Evolutionary conservation across 2,329 filamentous ascomycete genomes (phyloP).

Genomic region (Lecanicillium sp.): DNA sequence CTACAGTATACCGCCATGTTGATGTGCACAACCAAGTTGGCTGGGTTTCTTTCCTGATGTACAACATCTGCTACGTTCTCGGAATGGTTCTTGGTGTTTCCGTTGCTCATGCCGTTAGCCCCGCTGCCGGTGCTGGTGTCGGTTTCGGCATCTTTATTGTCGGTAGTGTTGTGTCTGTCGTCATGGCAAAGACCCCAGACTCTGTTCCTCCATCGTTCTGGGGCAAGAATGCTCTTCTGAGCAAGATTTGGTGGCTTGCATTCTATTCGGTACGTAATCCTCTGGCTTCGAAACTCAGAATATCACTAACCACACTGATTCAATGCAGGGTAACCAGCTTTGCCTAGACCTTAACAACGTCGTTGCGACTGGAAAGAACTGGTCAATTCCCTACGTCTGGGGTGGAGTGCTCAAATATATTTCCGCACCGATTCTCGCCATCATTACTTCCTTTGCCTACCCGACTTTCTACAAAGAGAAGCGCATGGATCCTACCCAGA

Average conservation of each 20-base stretch:
- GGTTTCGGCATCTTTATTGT: conserved; percentile 40
- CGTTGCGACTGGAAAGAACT: conserved; percentile 38
- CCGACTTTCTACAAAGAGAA: conserved; percentile 27
- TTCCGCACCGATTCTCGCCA: conserved; percentile 32
- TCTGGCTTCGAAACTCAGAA: fast-evolving
- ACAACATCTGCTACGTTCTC: conserved; percentile 39
- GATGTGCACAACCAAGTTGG: conserved; percentile 35
- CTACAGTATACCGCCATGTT: conserved; percentile 39
- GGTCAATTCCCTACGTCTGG: conserved; percentile 40
- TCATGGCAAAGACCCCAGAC: conserved; percentile 30
- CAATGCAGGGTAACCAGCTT: conserved; percentile 39
- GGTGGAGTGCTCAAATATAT: conserved; percentile 35
- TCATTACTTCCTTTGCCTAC: conserved; percentile 39
- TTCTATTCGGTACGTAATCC: conserved; percentile 41
- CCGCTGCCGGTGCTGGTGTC: conserved; percentile 33
- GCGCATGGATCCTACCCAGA: conserved; percentile 31
- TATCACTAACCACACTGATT: conserved; percentile 3
- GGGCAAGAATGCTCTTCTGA: conserved; percentile 24
- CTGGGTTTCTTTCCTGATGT: conserved; percentile 26
- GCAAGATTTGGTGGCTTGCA: conserved; percentile 38
- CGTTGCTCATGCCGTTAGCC: conserved; percentile 34
- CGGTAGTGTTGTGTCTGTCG: conserved; percentile 23
- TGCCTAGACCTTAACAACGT: conserved; percentile 40
- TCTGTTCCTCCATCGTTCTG: conserved; percentile 32
- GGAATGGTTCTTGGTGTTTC: conserved; percentile 38